Conservation (phyloP, 169 alveolate species). For the Toxoplasma gondii region DNA sequence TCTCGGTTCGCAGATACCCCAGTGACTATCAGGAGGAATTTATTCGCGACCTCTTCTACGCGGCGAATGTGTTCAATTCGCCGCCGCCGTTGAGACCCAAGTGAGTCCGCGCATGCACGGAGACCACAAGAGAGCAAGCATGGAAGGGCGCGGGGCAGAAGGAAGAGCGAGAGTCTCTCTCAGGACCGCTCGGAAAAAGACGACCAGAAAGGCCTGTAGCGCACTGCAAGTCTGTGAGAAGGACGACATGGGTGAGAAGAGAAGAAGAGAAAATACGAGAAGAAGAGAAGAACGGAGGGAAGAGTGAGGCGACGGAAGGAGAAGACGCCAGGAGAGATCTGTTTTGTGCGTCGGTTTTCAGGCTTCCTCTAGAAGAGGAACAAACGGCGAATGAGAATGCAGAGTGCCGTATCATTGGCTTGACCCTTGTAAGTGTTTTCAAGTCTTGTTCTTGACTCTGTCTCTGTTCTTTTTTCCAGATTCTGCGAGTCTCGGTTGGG, state of each 20-base stretch:
- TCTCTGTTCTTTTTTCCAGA: neutral
- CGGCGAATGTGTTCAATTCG: slow-evolving; percentile 91
- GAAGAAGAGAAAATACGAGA: too few species aligned
- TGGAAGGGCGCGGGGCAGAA: too few species aligned
- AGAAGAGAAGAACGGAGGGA: too few species aligned
- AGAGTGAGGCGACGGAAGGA: too few species aligned
- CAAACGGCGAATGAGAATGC: slow-evolving; percentile 76
- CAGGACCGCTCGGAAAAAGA: too few species aligned
- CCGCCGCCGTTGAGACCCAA: slow-evolving; percentile 58
- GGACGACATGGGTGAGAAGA: too few species aligned
- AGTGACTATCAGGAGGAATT: slow-evolving; percentile 89
- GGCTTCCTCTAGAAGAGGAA: slow-evolving; percentile 77
- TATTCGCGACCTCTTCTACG: slow-evolving; percentile 92
- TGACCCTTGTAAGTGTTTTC: slow-evolving; percentile 69
- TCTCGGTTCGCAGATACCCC: slow-evolving; percentile 83
- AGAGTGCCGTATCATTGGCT: slow-evolving; percentile 80
- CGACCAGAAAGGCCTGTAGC: too few species aligned
- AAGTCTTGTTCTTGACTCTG: neutral
- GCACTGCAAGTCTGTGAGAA: too few species aligned
- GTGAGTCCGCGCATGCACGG: slow-evolving; percentile 45
- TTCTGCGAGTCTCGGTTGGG: neutral
- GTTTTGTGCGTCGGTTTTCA: neutral
- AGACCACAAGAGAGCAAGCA: too few species aligned
- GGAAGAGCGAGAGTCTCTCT: too few species aligned
- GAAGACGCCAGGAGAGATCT: too few species aligned